Evolutionary conservation across 1,284 basidiomycete species (phyloP).

Genomic region (Xerocomus amazonicus): DNA sequence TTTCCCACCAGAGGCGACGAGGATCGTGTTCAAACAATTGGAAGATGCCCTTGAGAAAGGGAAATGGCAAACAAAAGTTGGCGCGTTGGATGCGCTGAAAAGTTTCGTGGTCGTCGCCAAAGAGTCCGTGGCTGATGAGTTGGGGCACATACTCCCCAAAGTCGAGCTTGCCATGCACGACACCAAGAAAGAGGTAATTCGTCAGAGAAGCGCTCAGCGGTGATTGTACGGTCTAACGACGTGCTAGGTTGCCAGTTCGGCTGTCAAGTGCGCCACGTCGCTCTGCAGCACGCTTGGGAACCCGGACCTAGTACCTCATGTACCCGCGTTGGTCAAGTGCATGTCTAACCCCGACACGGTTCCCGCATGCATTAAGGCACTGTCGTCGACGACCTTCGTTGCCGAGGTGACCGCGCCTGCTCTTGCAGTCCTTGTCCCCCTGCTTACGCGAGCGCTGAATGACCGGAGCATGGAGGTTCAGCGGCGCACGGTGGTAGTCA

Average conservation of each 20-base stretch:
- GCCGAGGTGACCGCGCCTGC: slow-evolving; percentile 97
- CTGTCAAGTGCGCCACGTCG: slow-evolving; percentile 89
- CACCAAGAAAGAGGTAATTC: slow-evolving; percentile 85
- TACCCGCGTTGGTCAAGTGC: slow-evolving; percentile 88
- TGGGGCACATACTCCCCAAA: slow-evolving; percentile 82
- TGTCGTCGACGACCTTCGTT: slow-evolving; percentile 94
- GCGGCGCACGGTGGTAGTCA: slow-evolving; percentile 84
- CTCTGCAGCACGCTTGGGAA: slow-evolving; percentile 93
- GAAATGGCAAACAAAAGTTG: slow-evolving; percentile 96
- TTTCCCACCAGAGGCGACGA: slow-evolving; percentile 80
- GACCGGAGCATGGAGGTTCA: slow-evolving; percentile 96
- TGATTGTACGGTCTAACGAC: slow-evolving; percentile 6
- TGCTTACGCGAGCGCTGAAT: slow-evolving; percentile 89
- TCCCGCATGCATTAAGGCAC: slow-evolving; percentile 91
- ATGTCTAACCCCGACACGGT: slow-evolving; percentile 91
- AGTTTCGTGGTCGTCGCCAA: slow-evolving; percentile 67
- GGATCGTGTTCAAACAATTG: slow-evolving; percentile 69
- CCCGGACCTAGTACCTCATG: slow-evolving; percentile 89
- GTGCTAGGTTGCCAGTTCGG: slow-evolving; percentile 80
- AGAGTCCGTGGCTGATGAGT: slow-evolving; percentile 82
- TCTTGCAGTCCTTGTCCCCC: slow-evolving; percentile 92
- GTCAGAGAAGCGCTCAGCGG: slow-evolving; percentile 16
- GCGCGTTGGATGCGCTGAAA: slow-evolving; percentile 85
- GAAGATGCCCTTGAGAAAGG: slow-evolving; percentile 76
- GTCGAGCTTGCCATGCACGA: slow-evolving; percentile 95